Percentiles rank a stretch among this genome's conserved stretches.
Conservation (phyloP, 306 rosid species). For the Erythrophleum fordii region DNA sequence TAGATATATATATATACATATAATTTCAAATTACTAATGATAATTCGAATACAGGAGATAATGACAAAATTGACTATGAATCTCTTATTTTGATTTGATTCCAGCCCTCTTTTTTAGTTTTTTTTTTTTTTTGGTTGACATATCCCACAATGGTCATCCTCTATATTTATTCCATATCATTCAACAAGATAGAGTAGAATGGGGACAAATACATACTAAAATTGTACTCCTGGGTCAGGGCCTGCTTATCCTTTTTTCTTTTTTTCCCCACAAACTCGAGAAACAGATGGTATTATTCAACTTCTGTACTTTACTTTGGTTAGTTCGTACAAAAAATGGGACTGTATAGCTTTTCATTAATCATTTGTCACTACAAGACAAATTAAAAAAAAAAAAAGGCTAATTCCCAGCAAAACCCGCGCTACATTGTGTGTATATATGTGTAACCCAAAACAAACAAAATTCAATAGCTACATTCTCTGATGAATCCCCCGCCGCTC, state of each 20-base stretch:
- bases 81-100: too few species aligned
- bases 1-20: too few species aligned
- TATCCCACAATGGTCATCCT: background rate
- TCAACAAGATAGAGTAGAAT: background rate
- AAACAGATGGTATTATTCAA: background rate
- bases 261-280: background rate
- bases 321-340: constrained; percentile 43
- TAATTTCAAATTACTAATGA: too few species aligned
- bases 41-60: too few species aligned
- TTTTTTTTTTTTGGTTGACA: too few species aligned
- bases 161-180: background rate
- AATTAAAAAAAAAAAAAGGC: constrained; percentile 1
- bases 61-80: too few species aligned
- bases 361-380: constrained; percentile 37
- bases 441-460: constrained; percentile 41
- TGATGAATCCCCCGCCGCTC: constrained; percentile 43
- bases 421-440: constrained; percentile 34
- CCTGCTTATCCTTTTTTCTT: too few species aligned
- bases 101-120: too few species aligned
- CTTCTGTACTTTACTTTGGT: background rate
- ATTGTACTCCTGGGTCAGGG: background rate
- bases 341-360: constrained; percentile 20
- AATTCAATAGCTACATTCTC: constrained; percentile 32
- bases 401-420: constrained; percentile 41
- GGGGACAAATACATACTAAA: background rate